These are phyloP conservation scores for Fraxinus sp. DNA, from an alignment of 305 asterid species.

Conservation along the genomic window DNA sequence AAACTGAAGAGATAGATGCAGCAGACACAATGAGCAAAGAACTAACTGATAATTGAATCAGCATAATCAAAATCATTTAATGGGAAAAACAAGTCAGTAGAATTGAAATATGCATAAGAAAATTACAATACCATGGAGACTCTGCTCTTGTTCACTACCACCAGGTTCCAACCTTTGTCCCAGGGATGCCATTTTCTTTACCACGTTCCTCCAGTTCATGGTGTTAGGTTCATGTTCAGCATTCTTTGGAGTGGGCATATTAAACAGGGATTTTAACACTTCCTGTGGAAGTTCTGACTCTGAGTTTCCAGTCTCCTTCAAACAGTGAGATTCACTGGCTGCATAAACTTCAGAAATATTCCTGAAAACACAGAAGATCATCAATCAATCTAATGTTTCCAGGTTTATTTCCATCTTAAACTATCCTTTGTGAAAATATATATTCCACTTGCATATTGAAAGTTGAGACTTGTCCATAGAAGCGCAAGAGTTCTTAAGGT, in stretches of 20 bases:
- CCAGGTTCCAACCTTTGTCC: constrained; percentile 56
- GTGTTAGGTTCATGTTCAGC: constrained; percentile 69
- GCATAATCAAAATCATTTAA: constrained; percentile 17
- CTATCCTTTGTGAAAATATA: not conserved
- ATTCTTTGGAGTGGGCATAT: constrained; percentile 74
- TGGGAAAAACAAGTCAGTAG: constrained; percentile 13
- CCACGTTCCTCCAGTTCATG: constrained; percentile 91
- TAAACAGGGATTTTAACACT: constrained; percentile 75
- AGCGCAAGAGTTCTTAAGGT: not conserved
- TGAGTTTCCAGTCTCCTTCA: constrained; percentile 34
- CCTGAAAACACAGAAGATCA: constrained; percentile 47
- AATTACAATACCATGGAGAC: constrained; percentile 42
- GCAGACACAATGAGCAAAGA: not conserved
- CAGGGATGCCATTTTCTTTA: constrained; percentile 67
- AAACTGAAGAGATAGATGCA: constrained; percentile 11
- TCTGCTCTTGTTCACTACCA: constrained; percentile 35
- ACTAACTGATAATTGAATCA: constrained; percentile 8
- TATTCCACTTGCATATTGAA: constrained; percentile 11
- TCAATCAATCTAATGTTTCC: constrained; percentile 21
- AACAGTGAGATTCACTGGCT: constrained; percentile 34
- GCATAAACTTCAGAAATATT: constrained; percentile 34
- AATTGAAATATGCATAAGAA: constrained; percentile 3
- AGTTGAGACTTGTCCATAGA: constrained; percentile 16
- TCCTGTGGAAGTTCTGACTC: constrained; percentile 67
- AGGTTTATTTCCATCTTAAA: not conserved